A percentile compares a stretch with the other conserved stretches of the same genome.
phyloP scores from a whole-genome alignment of 192 early-diverging fungal genomes.

The Podochytrium sp. region DNA sequence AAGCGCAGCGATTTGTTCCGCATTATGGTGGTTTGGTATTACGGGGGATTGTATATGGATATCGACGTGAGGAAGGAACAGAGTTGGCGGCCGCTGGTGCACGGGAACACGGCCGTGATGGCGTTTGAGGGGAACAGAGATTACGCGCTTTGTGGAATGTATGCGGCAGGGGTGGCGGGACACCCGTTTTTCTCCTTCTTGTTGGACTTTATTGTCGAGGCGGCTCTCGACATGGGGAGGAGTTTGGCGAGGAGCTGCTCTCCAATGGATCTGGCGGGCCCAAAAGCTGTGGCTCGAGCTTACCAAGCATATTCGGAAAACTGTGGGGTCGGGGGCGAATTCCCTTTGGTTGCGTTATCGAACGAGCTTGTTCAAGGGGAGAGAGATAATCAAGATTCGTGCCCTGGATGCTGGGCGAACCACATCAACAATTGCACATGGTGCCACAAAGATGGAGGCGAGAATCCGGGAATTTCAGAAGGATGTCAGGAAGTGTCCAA shows the following conservation, averaged over 20 bases:
- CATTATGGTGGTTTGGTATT: not conserved
- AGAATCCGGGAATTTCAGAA: no score
- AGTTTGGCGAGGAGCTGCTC: not conserved
- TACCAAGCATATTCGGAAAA: not conserved
- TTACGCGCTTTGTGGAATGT: not conserved
- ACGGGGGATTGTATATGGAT: conserved; percentile 1
- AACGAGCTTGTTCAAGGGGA: not conserved
- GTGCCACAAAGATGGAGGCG: not conserved
- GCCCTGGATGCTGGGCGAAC: not conserved
- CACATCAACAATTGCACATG: not conserved
- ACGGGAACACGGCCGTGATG: not conserved
- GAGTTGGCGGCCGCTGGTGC: not conserved
- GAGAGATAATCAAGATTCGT: not conserved
- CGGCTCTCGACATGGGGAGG: not conserved
- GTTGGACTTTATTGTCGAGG: not conserved
- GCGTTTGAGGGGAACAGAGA: not conserved
- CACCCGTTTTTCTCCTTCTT: conserved; percentile 3
- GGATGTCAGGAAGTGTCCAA: not conserved
- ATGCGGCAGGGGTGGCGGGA: not conserved
- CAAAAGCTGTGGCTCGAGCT: not conserved
- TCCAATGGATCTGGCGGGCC: not conserved
- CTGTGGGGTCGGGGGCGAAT: not conserved
- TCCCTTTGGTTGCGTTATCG: not conserved
- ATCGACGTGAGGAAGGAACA: not conserved
- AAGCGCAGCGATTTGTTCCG: not conserved